These are phyloP conservation scores for Litsea cubeba DNA, from an alignment of 164 flowering plant genomes.

Conservation along the genomic window DNA sequence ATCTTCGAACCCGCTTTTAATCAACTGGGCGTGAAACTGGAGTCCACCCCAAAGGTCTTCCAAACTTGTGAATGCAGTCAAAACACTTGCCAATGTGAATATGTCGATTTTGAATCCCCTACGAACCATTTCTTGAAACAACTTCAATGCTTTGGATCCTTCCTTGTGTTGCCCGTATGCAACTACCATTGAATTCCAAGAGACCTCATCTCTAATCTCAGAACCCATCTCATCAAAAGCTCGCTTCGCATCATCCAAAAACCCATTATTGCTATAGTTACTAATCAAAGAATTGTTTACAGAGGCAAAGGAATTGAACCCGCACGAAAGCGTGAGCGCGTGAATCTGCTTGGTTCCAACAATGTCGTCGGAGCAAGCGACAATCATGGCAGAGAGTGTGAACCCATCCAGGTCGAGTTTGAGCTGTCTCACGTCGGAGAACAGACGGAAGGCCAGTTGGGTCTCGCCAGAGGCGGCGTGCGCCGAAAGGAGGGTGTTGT, in stretches of 20 bases:
- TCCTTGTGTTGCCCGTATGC: slow-evolving; percentile 67
- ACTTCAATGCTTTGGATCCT: slow-evolving; percentile 47
- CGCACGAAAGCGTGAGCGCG: slow-evolving; percentile 35
- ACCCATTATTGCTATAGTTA: slow-evolving; percentile 55
- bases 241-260: slow-evolving; percentile 42
- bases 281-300: slow-evolving; percentile 58
- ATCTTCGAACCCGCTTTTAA: slow-evolving; percentile 57
- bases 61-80: slow-evolving; percentile 66
- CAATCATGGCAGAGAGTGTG: slow-evolving; percentile 55
- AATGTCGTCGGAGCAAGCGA: slow-evolving; percentile 37
- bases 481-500: slow-evolving; percentile 75
- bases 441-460: slow-evolving; percentile 32
- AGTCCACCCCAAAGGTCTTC: slow-evolving; percentile 57
- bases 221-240: slow-evolving; percentile 48
- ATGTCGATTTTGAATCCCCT: slow-evolving; percentile 49
- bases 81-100: slow-evolving; percentile 73
- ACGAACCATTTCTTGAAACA: slow-evolving; percentile 61
- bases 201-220: slow-evolving; percentile 59
- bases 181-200: slow-evolving; percentile 91
- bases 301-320: slow-evolving; percentile 55
- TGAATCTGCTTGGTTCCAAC: slow-evolving; percentile 49
- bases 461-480: slow-evolving; percentile 51
- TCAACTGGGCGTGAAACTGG: slow-evolving; percentile 75
- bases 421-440: slow-evolving; percentile 40
- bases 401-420: slow-evolving; percentile 63